phyloP scores from a whole-genome alignment of 352 stramenopile genomes.

The Phytophthora podocarpi region DNA sequence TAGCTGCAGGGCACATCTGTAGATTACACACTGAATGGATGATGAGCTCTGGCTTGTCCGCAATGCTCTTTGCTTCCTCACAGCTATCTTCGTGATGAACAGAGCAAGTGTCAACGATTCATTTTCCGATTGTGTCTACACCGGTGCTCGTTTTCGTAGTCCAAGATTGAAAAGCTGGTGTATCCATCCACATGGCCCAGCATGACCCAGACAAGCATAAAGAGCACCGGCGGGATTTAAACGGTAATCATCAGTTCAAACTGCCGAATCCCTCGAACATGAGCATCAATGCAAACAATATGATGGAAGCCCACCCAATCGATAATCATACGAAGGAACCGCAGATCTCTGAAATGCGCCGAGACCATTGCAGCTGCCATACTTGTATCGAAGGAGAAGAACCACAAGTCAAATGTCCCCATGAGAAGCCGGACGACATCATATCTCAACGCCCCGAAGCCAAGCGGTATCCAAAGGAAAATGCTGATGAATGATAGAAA shows the following conservation, averaged over 20 bases:
- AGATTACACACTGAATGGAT: conserved; percentile 31
- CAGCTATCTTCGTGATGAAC: conserved; percentile 27
- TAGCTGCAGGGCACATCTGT: too few relatives aligned
- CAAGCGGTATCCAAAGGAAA: conserved; percentile 25
- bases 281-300: conserved; percentile 32
- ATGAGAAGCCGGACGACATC: conserved; percentile 26
- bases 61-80: conserved; percentile 16
- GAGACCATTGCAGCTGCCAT: conserved; percentile 26
- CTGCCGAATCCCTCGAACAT: conserved; percentile 28
- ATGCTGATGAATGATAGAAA: conserved; percentile 21
- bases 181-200: conserved; percentile 21
- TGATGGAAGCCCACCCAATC: conserved; percentile 35
- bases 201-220: conserved; percentile 25
- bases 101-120: conserved; percentile 30
- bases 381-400: conserved; percentile 35
- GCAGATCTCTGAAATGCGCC: conserved; percentile 28
- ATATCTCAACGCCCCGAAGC: conserved; percentile 27
- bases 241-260: conserved; percentile 16
- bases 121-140: conserved; percentile 33
- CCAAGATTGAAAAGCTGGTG: conserved; percentile 4
- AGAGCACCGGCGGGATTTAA: conserved; percentile 16
- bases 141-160: conserved; percentile 14
- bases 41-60: neutral
- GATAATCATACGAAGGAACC: conserved; percentile 24
- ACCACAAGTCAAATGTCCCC: conserved; percentile 44